Conservation (phyloP, 2,329 filamentous ascomycete genomes). For the Fusarium vanettenii region DNA sequence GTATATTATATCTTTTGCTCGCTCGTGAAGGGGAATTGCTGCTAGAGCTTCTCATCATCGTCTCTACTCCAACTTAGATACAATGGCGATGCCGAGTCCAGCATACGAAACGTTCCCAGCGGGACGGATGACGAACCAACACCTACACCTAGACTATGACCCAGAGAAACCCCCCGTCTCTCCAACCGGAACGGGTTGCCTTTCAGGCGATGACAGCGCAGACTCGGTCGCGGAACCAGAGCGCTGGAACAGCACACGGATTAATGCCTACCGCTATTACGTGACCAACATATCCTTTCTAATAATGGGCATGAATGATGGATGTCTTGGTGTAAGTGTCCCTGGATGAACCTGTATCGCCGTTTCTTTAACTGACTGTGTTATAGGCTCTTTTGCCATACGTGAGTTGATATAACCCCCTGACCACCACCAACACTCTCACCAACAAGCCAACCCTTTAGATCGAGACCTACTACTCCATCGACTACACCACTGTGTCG, state of each 20-base stretch:
- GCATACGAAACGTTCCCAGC: conserved; percentile 1
- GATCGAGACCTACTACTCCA: conserved; percentile 64
- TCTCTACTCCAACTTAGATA: not conserved
- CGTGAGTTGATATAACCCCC: conserved; percentile 45
- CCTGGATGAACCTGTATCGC: not conserved
- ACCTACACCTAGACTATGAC: conserved; percentile 7
- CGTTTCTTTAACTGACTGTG: conserved; percentile 16
- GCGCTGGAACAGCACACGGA: conserved; percentile 71
- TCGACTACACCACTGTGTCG: conserved; percentile 72
- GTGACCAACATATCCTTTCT: conserved; percentile 71
- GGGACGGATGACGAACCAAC: not conserved
- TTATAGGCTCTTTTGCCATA: conserved; percentile 61
- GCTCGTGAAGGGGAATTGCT: not conserved
- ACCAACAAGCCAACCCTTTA: conserved; percentile 7
- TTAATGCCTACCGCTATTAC: conserved; percentile 69
- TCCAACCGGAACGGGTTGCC: conserved; percentile 2
- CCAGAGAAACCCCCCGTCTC: conserved; percentile 9
- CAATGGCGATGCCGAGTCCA: not conserved
- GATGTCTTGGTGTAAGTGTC: conserved; percentile 67
- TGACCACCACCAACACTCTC: not conserved
- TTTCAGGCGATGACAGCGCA: conserved; percentile 4
- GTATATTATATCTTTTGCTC: not conserved
- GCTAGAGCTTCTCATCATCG: not conserved
- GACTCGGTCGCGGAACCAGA: conserved; percentile 49
- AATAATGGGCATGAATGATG: conserved; percentile 77